Base-by-base conservation (phyloP, 1,284 basidiomycete species). In the Grifola frondosa region DNA sequence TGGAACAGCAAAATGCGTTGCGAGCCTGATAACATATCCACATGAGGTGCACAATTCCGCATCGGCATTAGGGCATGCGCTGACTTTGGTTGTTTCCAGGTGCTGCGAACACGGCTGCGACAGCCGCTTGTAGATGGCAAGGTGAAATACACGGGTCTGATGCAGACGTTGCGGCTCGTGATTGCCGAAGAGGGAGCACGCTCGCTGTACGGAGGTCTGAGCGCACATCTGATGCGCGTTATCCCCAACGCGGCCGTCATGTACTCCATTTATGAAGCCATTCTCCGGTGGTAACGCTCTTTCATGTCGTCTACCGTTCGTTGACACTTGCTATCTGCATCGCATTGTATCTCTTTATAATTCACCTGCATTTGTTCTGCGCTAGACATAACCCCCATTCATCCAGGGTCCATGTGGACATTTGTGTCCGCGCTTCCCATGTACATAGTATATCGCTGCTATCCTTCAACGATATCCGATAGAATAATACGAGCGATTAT, bases 211-310 rank as follows among this genome's bases (percentile, higher is more conserved):
- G 89, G 93, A 24, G 97, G 97, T 4, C 77, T 99, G 40, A 90
- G 86, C 40, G 94, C 96, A 0, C 97, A 99, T 66, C 75, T 99
- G 45, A 86, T 99, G 77, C 84, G 96, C 35, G 96, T 99, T 40
- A 91, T 98, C 1, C 96, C 96, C 4, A 99, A 99, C 56, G 96
- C 96, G 0, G 90, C 88, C 1, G 92, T 97, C 53, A 99, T 98
- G 93, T 99, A 88, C 68, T 84, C 80, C 46, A 88, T 91, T 61
- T 90, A 90, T 54, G 88, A 91, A 60, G 84, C 83, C 12, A 67
- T 81, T 20, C 68, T 90, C 23, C 72, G 79, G n/a, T 89, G 80
- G 80, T 46, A 49, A 53, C 53, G n/a, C n/a, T n/a, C n/a, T n/a
- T 13, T 30, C 35, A 37, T 40, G 34, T 35, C 30, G 40, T 40